These are phyloP conservation scores for Phaseolus lunatus DNA, from an alignment of 306 rosid genomes.

Conservation along the genomic window DNA sequence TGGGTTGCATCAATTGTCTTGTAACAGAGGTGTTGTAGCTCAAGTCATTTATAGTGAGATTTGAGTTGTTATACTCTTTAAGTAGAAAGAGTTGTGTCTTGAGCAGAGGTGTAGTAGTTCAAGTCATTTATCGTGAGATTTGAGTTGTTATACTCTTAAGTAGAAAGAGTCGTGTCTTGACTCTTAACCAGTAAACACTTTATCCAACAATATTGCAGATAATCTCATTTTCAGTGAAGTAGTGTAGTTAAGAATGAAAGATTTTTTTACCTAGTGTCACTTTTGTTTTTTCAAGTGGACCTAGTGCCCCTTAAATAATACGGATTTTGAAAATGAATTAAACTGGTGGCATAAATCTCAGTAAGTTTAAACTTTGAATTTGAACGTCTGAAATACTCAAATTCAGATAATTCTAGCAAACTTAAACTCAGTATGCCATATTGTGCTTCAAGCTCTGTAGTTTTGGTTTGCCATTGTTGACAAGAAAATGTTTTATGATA, in stretches of 20 bases:
- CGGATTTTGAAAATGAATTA: conserved; percentile 5
- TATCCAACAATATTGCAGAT: background rate
- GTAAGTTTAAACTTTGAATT: background rate
- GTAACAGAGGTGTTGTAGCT: too few relatives aligned
- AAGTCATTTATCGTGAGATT: too few relatives aligned
- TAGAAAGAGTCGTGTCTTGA: too few relatives aligned
- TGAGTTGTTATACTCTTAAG: too few relatives aligned
- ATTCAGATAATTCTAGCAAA: background rate
- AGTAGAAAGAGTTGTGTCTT: too few relatives aligned
- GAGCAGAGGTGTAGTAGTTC: too few relatives aligned
- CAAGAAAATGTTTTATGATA: conserved; percentile 19
- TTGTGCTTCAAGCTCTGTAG: background rate
- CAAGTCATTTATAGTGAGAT: too few relatives aligned
- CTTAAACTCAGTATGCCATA: background rate
- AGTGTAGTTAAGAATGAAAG: background rate
- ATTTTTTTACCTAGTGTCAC: background rate
- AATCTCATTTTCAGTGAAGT: background rate
- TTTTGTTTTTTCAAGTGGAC: background rate
- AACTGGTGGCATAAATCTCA: background rate
- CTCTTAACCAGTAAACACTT: too few relatives aligned
- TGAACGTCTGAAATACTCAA: background rate
- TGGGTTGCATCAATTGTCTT: too few relatives aligned
- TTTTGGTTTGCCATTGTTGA: background rate
- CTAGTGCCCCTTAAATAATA: background rate
- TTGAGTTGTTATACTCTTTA: too few relatives aligned